These are phyloP conservation scores for Asterochloris erici DNA, from an alignment of 139 green algal genomes.

Conservation along the genomic window DNA sequence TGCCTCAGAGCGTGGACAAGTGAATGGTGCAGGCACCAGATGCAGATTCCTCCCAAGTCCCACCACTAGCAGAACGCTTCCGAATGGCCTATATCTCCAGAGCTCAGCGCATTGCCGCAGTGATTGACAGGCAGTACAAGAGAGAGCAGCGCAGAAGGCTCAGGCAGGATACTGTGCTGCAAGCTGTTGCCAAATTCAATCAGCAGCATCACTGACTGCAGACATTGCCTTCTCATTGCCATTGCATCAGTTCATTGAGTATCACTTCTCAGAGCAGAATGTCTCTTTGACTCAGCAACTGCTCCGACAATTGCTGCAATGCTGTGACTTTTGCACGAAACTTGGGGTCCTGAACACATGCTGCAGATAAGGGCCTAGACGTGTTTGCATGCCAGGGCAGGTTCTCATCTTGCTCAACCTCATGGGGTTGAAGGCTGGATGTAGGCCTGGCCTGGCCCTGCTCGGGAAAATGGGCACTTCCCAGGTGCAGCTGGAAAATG, in stretches of 20 bases:
- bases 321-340: not conserved
- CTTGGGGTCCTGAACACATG: not conserved
- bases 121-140: constrained; percentile 9
- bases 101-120: constrained; percentile 8
- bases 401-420: too few species aligned
- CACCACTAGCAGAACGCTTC: constrained; percentile 8
- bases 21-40: not conserved
- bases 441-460: too few species aligned
- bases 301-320: not conserved
- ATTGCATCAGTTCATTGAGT: not conserved
- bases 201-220: not conserved
- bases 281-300: not conserved
- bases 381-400: too few species aligned
- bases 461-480: too few species aligned
- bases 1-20: not conserved
- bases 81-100: constrained; percentile 14
- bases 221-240: not conserved
- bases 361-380: not conserved
- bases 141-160: not conserved
- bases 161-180: constrained; percentile 4
- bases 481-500: too few species aligned
- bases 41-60: not conserved
- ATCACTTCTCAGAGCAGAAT: not conserved
- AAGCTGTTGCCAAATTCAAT: constrained; percentile 10
- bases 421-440: too few species aligned